Base-by-base conservation (phyloP, 495 filamentous ascomycete species). In the Penicillium maclennaniae region DNA sequence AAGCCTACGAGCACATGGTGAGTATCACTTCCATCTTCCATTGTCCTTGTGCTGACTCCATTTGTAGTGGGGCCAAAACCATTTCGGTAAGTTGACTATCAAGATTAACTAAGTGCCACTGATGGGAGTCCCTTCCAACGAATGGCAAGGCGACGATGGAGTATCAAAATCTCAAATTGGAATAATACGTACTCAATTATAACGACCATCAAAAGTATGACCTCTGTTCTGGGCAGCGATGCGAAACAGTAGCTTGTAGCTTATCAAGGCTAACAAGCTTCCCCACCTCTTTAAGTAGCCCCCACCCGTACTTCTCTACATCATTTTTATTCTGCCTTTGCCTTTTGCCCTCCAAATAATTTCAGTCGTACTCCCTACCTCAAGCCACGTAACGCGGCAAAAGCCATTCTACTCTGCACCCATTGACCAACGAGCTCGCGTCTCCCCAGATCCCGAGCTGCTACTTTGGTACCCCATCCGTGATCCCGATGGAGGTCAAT, bases 71-170 rank as follows among this genome's bases (percentile, higher is more conserved):
- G 81, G 76, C 34, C 77, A 86, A 67, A 87, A 85, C 59, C 88
- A 93, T 62, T 85, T 91, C 58, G 88, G 88, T 21, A 92, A 92
- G 75, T 54, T 91, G 39, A 69, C 69, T 10, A 81, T 91, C 65
- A 82, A 81, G 67, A 85, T 91, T 53, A 69, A 79, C 53, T 83
- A 74, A 63, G 46, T 10, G 19, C 15, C 17, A 40, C 25, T 21
- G 17, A 9, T 20, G 43, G 21, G 8, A 47, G 20, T 43, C 23
- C 45, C 36, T n/a, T 12, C 8, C 42, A 43, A 10, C 28, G 36
- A 38, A 48, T 17, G 31, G 44, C 23, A 25, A n/a, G 7, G 7
- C 38, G 21, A 5, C 12, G 3, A 8, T 42, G 1, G 5, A 2
- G 23, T 23, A 23, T 23, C 23, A 20, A 42, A 42, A 42, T 42